phyloP scores from a whole-genome alignment of 768 basidiomycete species.

The Psilocybe subaeruginosa region DNA sequence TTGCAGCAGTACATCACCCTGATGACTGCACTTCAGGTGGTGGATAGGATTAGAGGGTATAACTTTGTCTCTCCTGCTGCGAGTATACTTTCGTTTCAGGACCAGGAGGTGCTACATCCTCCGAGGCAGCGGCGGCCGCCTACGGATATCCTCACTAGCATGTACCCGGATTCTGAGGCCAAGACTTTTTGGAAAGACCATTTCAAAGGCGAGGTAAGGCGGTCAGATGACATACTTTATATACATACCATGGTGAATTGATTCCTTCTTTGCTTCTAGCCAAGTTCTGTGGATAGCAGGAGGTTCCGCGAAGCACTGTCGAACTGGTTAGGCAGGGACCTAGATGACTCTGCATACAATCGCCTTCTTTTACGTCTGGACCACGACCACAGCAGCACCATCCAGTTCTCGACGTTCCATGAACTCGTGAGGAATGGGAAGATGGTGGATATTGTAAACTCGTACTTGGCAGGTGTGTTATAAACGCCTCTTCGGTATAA shows the following conservation, averaged over 20 bases:
- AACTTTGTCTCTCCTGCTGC: conserved; percentile 1
- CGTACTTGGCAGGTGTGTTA: neutral
- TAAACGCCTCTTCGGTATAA: neutral
- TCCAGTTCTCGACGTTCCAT: neutral
- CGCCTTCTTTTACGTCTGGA: conserved; percentile 1
- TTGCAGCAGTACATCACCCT: conserved; percentile 1
- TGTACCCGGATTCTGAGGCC: neutral
- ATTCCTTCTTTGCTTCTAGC: neutral
- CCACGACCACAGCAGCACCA: neutral
- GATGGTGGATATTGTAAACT: neutral
- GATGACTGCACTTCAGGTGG: neutral
- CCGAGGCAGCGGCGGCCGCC: neutral
- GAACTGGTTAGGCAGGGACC: neutral
- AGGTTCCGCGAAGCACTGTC: neutral
- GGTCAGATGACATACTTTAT: neutral
- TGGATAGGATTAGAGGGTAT: neutral
- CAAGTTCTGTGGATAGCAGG: neutral
- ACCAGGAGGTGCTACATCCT: neutral
- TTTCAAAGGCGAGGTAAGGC: neutral
- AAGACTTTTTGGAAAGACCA: neutral
- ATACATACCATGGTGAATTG: neutral
- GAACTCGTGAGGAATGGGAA: neutral
- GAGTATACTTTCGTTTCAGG: neutral
- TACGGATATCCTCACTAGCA: neutral
- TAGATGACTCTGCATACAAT: neutral